These are phyloP conservation scores for Fusarium chlamydosporum DNA, from an alignment of 2,329 filamentous ascomycete genomes.

Conservation along the genomic window DNA sequence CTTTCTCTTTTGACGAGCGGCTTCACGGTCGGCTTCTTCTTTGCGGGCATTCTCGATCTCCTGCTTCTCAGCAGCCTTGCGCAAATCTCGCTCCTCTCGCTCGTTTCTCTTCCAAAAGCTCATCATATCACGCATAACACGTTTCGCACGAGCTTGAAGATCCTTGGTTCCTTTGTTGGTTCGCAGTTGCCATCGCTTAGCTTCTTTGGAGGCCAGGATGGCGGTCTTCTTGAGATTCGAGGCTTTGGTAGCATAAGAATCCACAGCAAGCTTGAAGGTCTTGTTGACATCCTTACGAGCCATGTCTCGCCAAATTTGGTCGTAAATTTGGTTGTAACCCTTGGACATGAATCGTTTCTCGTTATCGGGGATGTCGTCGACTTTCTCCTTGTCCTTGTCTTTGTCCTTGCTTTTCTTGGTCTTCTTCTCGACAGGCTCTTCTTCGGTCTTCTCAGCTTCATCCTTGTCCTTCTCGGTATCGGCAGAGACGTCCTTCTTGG, in stretches of 20 bases:
- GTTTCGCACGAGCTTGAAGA: conserved; percentile 94
- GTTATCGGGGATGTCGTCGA: conserved; percentile 66
- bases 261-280: conserved; percentile 87
- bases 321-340: conserved; percentile 96
- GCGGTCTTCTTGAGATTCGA: conserved; percentile 99
- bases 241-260: conserved; percentile 86
- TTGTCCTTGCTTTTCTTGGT: conserved; percentile 67
- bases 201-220: conserved; percentile 95
- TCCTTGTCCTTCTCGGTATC: conserved; percentile 62
- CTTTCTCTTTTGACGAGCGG: conserved; percentile 96
- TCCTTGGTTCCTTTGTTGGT: conserved; percentile 99
- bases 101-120: conserved; percentile 99
- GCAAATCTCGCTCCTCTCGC: conserved; percentile 92
- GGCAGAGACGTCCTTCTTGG: conserved; percentile 52
- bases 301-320: conserved; percentile 96
- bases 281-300: conserved; percentile 94
- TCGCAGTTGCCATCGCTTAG: conserved; percentile 94
- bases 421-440: conserved; percentile 56
- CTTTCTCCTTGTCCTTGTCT: conserved; percentile 66
- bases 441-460: conserved; percentile 61
- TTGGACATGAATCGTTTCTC: conserved; percentile 84
- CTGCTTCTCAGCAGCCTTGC: conserved; percentile 94
- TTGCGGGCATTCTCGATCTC: conserved; percentile 97
- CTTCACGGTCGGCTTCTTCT: conserved; percentile 96
- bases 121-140: conserved; percentile 99